phyloP scores from a whole-genome alignment of 352 stramenopile species.

The Phytophthora constricta region DNA sequence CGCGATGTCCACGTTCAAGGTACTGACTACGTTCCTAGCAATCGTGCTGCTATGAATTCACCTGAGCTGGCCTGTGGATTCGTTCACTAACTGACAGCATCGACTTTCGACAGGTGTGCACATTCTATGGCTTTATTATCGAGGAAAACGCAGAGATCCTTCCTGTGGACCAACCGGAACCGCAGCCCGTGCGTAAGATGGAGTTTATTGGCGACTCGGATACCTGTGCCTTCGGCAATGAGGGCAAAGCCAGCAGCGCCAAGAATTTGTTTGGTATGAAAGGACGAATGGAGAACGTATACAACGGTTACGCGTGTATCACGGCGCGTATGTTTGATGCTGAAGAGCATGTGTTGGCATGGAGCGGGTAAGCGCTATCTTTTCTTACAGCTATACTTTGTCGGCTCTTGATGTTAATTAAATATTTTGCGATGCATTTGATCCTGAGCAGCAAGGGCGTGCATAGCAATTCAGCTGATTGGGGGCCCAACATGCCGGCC shows the following conservation, averaged over 20 bases:
- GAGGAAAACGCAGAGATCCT: slow-evolving; percentile 70
- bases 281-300: slow-evolving; percentile 88
- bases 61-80: not conserved
- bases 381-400: not conserved
- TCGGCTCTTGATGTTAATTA: not conserved
- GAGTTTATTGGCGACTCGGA: slow-evolving; percentile 89
- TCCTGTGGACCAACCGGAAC: slow-evolving; percentile 45
- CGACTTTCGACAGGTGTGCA: slow-evolving; percentile 63
- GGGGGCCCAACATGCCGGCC: slow-evolving; percentile 80
- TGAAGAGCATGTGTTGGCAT: slow-evolving; percentile 85
- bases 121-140: slow-evolving; percentile 90
- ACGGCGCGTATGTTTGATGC: slow-evolving; percentile 85
- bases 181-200: slow-evolving; percentile 60
- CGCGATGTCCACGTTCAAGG: slow-evolving; percentile 88
- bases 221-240: slow-evolving; percentile 87
- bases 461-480: slow-evolving; percentile 86
- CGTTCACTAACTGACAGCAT: not conserved
- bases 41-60: not conserved
- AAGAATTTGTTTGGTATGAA: slow-evolving; percentile 89
- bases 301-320: slow-evolving; percentile 88
- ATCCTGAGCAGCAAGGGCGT: slow-evolving; percentile 74
- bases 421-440: slow-evolving; percentile 1
- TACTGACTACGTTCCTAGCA: slow-evolving; percentile 12
- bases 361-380: slow-evolving; percentile 66
- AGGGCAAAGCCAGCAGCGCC: slow-evolving; percentile 72